phyloP scores from a whole-genome alignment of 176 grass and related monocot species.

The Areca catechu region DNA sequence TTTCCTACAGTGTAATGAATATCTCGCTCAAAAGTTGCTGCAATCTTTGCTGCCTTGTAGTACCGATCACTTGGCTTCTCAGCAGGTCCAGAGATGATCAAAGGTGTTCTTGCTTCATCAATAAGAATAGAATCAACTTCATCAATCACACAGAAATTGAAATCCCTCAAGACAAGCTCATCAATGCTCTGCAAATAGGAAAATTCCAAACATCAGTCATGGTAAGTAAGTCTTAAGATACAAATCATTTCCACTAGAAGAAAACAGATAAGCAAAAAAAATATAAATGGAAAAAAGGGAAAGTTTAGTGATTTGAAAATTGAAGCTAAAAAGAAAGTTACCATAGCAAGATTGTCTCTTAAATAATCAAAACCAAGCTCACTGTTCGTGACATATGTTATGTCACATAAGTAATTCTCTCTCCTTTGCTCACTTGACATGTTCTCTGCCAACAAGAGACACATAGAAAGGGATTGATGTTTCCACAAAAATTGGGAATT shows the following conservation, averaged over 20 bases:
- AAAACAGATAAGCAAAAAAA: neutral
- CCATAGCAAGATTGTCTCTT: conserved; percentile 98
- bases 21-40: conserved; percentile 78
- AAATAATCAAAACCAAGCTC: conserved; percentile 99
- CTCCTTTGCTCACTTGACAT: conserved; percentile 97
- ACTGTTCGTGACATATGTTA: conserved; percentile 98
- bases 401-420: conserved; percentile 92
- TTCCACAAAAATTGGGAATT: too few relatives aligned
- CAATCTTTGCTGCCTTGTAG: conserved; percentile 94
- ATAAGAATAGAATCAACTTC: conserved; percentile 99
- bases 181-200: conserved; percentile 69
- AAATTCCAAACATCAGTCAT: conserved; percentile 6
- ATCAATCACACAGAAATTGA: conserved; percentile 99
- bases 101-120: conserved; percentile 97
- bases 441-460: conserved; percentile 64
- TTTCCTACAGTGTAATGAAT: conserved; percentile 90
- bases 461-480: neutral
- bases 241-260: neutral
- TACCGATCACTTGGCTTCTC: conserved; percentile 92
- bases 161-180: conserved; percentile 92
- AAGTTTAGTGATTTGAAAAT: conserved; percentile 8
- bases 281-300: neutral
- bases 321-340: conserved; percentile 19
- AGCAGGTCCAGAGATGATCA: conserved; percentile 91
- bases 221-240: neutral